These are phyloP conservation scores for Dryas integrifolia DNA, from an alignment of 331 rosid genomes.

Conservation along the genomic window DNA sequence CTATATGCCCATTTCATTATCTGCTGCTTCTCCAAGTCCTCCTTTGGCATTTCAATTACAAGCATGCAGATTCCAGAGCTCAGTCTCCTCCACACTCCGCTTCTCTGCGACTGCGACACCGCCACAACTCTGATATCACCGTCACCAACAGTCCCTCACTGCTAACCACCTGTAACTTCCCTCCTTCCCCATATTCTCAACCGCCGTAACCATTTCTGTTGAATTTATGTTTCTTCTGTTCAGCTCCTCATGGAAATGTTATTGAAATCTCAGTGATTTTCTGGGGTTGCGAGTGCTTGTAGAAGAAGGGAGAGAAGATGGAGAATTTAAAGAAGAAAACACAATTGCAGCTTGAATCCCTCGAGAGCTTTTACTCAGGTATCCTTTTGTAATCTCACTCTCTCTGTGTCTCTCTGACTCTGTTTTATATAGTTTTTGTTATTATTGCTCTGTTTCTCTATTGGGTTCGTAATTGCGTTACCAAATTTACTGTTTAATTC, in stretches of 20 bases:
- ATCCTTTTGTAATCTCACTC: constrained; percentile 3
- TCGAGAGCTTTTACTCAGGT: constrained; percentile 46
- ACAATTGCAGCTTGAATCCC: constrained; percentile 37
- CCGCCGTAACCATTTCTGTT: neutral
- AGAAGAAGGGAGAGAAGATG: constrained; percentile 14
- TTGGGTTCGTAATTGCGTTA: neutral
- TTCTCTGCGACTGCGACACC: neutral
- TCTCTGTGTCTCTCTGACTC: neutral
- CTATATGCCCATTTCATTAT: constrained; percentile 15
- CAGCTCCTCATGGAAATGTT: constrained; percentile 2
- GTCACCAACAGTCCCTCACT: neutral
- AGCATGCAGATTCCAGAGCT: constrained; percentile 24
- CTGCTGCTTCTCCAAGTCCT: neutral
- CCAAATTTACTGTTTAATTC: neutral
- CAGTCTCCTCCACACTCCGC: constrained; percentile 13
- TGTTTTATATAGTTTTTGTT: neutral
- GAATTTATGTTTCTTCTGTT: neutral
- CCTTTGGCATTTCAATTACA: constrained; percentile 1
- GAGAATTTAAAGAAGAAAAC: constrained; percentile 38
- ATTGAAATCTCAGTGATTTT: constrained; percentile 5
- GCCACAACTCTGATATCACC: neutral
- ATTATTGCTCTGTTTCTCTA: constrained; percentile 11
- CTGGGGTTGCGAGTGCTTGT: neutral
- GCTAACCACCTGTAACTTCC: neutral
- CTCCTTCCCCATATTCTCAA: neutral